Conservation (phyloP, 805 yeast species). For the Cyberlindnera euphorbiiphila region DNA sequence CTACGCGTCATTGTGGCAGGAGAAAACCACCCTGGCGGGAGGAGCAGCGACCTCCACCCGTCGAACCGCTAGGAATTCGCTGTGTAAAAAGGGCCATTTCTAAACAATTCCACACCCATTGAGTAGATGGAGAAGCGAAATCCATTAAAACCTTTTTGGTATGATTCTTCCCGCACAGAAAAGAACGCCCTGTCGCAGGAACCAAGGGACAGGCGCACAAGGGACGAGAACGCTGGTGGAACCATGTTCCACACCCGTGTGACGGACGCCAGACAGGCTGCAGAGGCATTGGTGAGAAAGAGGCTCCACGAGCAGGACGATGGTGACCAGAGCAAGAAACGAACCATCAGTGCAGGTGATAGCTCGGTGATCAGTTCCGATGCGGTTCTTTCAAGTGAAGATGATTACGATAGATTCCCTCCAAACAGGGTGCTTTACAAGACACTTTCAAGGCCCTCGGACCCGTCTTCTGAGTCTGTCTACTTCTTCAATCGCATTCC, state of each 20-base stretch:
- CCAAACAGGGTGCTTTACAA: conserved; percentile 8
- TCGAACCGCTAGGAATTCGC: too few relatives aligned
- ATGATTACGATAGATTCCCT: conserved; percentile 4
- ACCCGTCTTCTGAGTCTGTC: conserved; percentile 23
- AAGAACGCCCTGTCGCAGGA: conserved; percentile 35
- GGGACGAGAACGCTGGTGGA: conserved; percentile 43
- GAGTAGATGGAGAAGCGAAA: conserved; percentile 16
- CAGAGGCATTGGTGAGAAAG: conserved; percentile 18
- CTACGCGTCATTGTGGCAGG: too few relatives aligned
- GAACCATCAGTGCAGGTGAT: conserved; percentile 9
- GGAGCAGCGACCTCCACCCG: too few relatives aligned
- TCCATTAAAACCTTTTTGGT: conserved; percentile 23
- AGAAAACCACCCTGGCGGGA: too few relatives aligned
- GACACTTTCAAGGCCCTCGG: conserved; percentile 21
- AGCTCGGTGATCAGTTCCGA: conserved; percentile 20
- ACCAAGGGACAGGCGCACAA: conserved; percentile 37
- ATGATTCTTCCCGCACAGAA: conserved; percentile 33
- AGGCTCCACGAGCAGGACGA: conserved; percentile 18
- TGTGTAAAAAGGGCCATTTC: too few relatives aligned
- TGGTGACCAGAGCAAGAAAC: conserved; percentile 15
- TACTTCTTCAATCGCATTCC: conserved; percentile 23
- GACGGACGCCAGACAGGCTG: conserved; percentile 1
- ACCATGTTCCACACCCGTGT: conserved; percentile 39
- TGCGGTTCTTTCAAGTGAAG: conserved; percentile 22
- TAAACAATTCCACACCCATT: too few relatives aligned